phyloP scores from a whole-genome alignment of 78 protist genomes.

The Polysphondylium violaceum region DNA sequence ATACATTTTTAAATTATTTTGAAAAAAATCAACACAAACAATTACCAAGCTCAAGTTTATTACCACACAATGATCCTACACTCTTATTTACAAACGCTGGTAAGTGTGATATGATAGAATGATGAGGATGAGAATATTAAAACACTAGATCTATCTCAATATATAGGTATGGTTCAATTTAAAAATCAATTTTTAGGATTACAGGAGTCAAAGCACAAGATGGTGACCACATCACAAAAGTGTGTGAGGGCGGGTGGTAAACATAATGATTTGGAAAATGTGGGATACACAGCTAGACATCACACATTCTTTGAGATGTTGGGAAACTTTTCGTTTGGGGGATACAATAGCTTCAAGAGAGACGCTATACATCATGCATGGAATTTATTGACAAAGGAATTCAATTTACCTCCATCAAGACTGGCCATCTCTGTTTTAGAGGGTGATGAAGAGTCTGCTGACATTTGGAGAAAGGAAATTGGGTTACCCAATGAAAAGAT shows the following conservation, averaged over 20 bases:
- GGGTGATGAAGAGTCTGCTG: slow-evolving; percentile 78
- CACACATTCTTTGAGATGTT: slow-evolving; percentile 93
- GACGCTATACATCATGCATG: slow-evolving; percentile 84
- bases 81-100: slow-evolving; percentile 84
- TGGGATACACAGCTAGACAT: slow-evolving; percentile 88
- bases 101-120: slow-evolving; percentile 4
- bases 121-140: neutral
- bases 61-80: slow-evolving; percentile 75
- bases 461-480: slow-evolving; percentile 63
- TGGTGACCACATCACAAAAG: slow-evolving; percentile 53
- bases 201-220: neutral
- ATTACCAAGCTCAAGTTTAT: slow-evolving; percentile 22
- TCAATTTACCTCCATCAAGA: slow-evolving; percentile 56
- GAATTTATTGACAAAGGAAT: slow-evolving; percentile 72
- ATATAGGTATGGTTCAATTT: slow-evolving; percentile 74
- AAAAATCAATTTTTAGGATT: slow-evolving; percentile 50
- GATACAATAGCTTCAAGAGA: slow-evolving; percentile 43
- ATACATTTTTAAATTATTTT: slow-evolving; percentile 54
- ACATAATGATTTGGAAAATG: slow-evolving; percentile 90
- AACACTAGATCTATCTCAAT: neutral
- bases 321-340: slow-evolving; percentile 88
- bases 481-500: slow-evolving; percentile 64
- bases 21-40: slow-evolving; percentile 58
- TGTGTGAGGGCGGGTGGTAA: slow-evolving; percentile 88
- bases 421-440: slow-evolving; percentile 64